These are phyloP conservation scores for Solanum neorickii DNA, from an alignment of 257 asterid species.

Conservation along the genomic window DNA sequence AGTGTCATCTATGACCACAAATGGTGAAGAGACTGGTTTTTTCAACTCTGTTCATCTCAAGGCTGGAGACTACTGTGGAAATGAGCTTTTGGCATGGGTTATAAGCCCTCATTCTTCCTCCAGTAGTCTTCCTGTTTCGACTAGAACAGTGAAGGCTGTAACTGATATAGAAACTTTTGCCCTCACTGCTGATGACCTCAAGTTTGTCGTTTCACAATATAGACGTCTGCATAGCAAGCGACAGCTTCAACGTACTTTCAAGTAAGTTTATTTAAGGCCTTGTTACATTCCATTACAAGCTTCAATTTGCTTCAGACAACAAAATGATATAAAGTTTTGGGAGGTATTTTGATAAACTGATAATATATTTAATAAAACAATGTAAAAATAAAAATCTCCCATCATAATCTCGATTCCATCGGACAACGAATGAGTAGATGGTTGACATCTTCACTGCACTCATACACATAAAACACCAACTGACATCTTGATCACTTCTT, in stretches of 20 bases:
- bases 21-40: background rate
- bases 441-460: background rate
- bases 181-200: background rate
- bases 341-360: background rate
- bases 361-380: background rate
- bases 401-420: background rate
- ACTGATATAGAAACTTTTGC: background rate
- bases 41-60: background rate
- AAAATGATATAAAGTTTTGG: background rate
- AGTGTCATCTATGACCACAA: background rate
- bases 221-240: background rate
- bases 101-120: background rate
- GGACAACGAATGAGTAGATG: background rate
- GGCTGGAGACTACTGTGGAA: background rate
- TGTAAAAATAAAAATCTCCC: background rate
- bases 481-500: too few species aligned
- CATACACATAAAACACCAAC: too few species aligned
- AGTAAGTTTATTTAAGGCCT: background rate
- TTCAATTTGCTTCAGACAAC: background rate
- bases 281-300: background rate
- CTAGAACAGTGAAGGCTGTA: background rate
- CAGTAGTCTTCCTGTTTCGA: background rate
- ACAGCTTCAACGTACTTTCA: background rate
- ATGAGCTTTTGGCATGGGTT: background rate
- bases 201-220: background rate